These are phyloP conservation scores for Neltuma alba DNA, from an alignment of 306 rosid species.

Conservation along the genomic window DNA sequence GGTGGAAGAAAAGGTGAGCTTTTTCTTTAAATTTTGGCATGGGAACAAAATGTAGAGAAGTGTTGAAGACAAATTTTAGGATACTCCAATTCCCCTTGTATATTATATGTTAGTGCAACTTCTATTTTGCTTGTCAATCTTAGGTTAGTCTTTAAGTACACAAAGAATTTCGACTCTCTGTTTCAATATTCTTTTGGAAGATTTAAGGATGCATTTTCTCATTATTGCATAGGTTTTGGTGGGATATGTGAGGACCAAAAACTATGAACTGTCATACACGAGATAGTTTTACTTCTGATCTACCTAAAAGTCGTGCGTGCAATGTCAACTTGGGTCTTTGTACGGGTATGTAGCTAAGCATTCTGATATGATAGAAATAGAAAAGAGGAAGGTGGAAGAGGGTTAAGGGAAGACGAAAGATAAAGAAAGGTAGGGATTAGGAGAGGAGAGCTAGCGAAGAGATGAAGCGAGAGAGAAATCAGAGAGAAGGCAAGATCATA, in stretches of 20 bases:
- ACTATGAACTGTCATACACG: background rate
- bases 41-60: background rate
- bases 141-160: background rate
- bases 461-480: too few species aligned
- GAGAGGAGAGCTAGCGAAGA: too few species aligned
- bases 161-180: background rate
- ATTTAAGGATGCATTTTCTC: background rate
- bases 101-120: conserved; percentile 6
- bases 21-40: conserved; percentile 12
- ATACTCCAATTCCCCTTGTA: conserved; percentile 14
- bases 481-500: too few species aligned
- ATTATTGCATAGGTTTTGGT: background rate
- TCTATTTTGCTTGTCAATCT: conserved; percentile 13
- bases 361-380: too few species aligned
- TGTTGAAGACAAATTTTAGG: conserved; percentile 1
- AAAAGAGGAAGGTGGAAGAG: too few species aligned
- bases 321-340: background rate
- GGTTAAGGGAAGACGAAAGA: too few species aligned
- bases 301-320: background rate
- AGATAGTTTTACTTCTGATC: background rate
- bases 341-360: background rate
- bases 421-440: too few species aligned
- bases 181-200: background rate
- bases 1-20: conserved; percentile 74
- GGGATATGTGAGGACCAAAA: background rate